phyloP scores from a whole-genome alignment of 2,329 filamentous ascomycete genomes.

The Chrysoporthe puriensis region DNA sequence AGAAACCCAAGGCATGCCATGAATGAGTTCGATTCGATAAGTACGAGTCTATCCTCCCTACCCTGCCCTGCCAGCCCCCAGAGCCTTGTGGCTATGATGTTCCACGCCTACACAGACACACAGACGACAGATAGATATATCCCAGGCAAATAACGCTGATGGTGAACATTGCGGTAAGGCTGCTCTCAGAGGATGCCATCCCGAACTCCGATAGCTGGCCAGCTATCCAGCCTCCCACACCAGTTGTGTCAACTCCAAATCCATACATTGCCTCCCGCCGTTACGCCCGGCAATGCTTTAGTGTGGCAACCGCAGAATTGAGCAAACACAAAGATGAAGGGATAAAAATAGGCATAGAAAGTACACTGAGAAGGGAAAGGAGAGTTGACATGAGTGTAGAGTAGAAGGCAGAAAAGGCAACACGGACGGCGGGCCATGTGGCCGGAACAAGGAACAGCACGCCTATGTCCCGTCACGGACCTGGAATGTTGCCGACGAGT shows the following conservation, averaged over 20 bases:
- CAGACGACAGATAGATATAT: not conserved
- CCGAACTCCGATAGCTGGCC: not conserved
- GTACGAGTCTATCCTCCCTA: not conserved
- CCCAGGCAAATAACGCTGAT: not conserved
- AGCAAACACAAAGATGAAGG: not conserved
- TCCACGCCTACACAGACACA: not conserved
- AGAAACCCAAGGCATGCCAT: not conserved
- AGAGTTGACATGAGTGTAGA: not conserved
- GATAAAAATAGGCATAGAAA: not conserved
- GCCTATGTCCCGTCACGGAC: not conserved
- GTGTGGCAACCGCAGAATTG: not conserved
- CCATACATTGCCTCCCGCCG: not conserved
- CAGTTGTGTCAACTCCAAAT: not conserved
- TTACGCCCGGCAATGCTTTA: constrained; percentile 1
- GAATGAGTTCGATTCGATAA: not conserved
- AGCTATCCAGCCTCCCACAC: not conserved
- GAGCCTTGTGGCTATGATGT: not conserved
- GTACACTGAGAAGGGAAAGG: too few relatives aligned
- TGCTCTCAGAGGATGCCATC: not conserved
- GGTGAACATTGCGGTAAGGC: not conserved
- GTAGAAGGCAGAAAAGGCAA: not conserved
- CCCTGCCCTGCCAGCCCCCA: not conserved
- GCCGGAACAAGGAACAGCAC: too few relatives aligned
- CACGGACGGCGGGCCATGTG: not conserved
- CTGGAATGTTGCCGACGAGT: constrained; percentile 31